phyloP scores from a whole-genome alignment of 2,329 filamentous ascomycete species.

The Colletotrichum spinosum region DNA sequence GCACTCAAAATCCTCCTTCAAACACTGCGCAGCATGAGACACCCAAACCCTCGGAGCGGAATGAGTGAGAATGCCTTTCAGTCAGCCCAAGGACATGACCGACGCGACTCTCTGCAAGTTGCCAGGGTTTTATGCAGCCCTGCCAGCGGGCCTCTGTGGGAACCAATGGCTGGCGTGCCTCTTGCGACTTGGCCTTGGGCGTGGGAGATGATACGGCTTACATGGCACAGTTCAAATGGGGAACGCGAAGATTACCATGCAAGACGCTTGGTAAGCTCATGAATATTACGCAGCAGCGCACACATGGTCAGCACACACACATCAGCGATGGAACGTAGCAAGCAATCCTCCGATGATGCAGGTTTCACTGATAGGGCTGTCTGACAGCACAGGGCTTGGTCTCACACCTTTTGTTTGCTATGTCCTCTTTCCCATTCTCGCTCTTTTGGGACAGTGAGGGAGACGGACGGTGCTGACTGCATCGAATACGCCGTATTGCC shows the following conservation, averaged over 20 bases:
- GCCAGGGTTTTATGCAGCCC: conserved; percentile 11
- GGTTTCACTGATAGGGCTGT: conserved; percentile 31
- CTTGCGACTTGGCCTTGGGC: not conserved
- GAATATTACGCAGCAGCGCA: conserved; percentile 5
- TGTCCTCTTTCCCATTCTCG: not conserved
- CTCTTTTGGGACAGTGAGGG: not conserved
- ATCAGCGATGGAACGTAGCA: conserved; percentile 30
- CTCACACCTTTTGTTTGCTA: conserved; percentile 1
- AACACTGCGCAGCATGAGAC: too few relatives aligned
- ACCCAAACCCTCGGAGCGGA: too few relatives aligned
- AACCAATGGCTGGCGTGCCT: conserved; percentile 10
- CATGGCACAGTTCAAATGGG: conserved; percentile 7
- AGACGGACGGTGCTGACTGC: conserved; percentile 12
- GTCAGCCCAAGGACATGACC: conserved; percentile 25
- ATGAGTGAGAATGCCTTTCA: conserved; percentile 4
- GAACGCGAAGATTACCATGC: conserved; percentile 15
- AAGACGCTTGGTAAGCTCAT: conserved; percentile 21
- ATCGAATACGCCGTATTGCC: not conserved
- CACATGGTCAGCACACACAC: not conserved
- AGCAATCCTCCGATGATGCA: conserved; percentile 13
- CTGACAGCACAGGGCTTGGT: not conserved
- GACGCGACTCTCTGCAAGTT: not conserved
- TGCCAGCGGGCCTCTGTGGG: conserved; percentile 21
- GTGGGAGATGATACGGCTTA: conserved; percentile 1
- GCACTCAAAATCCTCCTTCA: too few relatives aligned